phyloP scores from a whole-genome alignment of 2,329 filamentous ascomycete species.

The Colletotrichum falcatum region DNA sequence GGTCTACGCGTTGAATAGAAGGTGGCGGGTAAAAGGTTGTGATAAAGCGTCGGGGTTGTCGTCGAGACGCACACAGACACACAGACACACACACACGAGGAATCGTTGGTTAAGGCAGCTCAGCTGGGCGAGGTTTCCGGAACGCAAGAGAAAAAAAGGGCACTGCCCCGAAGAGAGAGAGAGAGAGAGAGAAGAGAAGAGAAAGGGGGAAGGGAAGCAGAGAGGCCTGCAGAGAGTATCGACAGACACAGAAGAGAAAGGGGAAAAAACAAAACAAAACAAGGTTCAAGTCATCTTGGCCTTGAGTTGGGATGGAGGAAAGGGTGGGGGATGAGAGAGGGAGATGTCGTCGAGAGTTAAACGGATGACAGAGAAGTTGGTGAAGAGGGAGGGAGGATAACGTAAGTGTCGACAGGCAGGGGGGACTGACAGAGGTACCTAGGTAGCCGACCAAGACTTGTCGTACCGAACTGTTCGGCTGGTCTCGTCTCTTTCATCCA shows the following conservation, averaged over 20 bases:
- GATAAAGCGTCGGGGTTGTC: conserved; percentile 14
- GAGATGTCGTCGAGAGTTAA: conserved; percentile 20
- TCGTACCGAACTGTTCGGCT: neutral
- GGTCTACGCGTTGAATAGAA: conserved; percentile 4
- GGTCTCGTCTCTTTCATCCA: conserved; percentile 7
- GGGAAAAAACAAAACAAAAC: neutral
- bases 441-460: neutral
- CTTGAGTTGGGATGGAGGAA: conserved; percentile 4
- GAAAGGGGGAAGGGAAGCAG: conserved; percentile 1
- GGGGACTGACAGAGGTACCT: neutral
- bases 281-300: conserved; percentile 40
- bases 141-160: conserved; percentile 20
- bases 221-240: conserved; percentile 17
- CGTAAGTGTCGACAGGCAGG: neutral
- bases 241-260: too few species aligned
- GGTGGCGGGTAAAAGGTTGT: conserved; percentile 4
- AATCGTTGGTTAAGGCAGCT: conserved; percentile 23
- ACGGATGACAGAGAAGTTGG: conserved; percentile 7
- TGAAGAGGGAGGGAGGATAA: neutral
- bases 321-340: neutral
- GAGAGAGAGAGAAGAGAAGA: conserved; percentile 31
- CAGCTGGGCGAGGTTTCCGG: conserved; percentile 26
- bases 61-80: conserved; percentile 28
- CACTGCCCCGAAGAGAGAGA: too few species aligned
- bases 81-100: too few species aligned